Conservation (phyloP, 2,329 filamentous ascomycete species). For the Talaromyces funiculosus region DNA sequence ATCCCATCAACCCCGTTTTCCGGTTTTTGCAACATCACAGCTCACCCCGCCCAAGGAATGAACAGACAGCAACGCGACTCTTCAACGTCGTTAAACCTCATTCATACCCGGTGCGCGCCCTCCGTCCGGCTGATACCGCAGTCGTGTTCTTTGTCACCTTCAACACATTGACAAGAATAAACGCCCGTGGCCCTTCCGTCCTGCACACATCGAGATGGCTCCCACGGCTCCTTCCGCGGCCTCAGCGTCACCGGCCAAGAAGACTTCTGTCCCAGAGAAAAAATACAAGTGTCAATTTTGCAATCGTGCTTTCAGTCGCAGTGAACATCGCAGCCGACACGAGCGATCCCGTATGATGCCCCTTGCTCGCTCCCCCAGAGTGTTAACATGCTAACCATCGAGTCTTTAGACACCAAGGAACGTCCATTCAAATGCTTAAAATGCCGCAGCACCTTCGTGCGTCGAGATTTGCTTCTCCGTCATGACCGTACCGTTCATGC, state of each 20-base stretch:
- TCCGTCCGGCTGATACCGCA: constrained; percentile 36
- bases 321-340: constrained; percentile 93
- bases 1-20: constrained; percentile 16
- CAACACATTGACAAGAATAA: constrained; percentile 24
- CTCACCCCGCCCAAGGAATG: constrained; percentile 38
- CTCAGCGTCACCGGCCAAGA: constrained; percentile 71
- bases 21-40: constrained; percentile 17
- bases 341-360: constrained; percentile 88
- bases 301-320: constrained; percentile 93
- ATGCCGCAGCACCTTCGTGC: constrained; percentile 96
- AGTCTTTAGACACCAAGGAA: constrained; percentile 81
- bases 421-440: constrained; percentile 98
- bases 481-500: constrained; percentile 98
- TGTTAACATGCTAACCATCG: not conserved
- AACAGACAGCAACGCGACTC: constrained; percentile 36
- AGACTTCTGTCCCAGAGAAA: constrained; percentile 79
- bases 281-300: constrained; percentile 99
- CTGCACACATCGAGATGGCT: constrained; percentile 31
- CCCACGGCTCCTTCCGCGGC: constrained; percentile 55
- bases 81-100: constrained; percentile 35
- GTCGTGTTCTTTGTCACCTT: constrained; percentile 20
- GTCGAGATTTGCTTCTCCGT: constrained; percentile 89
- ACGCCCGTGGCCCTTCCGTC: constrained; percentile 14
- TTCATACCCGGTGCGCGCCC: constrained; percentile 40
- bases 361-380: not conserved